Percentiles rank a stretch among this genome's conserved stretches.
Conservation (phyloP, 768 basidiomycete genomes). For the Clitopilus hobsonii region DNA sequence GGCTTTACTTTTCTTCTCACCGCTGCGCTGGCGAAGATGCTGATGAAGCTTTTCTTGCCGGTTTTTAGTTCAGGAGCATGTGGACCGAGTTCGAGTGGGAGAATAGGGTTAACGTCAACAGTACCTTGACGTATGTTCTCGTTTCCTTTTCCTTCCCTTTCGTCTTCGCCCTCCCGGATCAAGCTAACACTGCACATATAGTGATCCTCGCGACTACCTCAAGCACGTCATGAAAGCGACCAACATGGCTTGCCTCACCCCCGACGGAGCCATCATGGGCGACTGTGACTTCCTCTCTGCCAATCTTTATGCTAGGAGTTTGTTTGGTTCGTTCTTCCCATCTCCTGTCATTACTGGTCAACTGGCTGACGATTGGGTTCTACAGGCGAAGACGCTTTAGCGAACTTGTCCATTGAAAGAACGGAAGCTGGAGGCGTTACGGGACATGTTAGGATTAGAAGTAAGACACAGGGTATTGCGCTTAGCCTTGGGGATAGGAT, state of each 20-base stretch:
- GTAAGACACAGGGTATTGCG: conserved; percentile 97
- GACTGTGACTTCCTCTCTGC: conserved; percentile 97
- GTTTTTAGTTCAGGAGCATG: conserved; percentile 86
- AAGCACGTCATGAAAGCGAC: conserved; percentile 94
- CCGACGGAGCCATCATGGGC: conserved; percentile 90
- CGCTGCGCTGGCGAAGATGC: neutral
- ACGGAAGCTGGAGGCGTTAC: conserved; percentile 77
- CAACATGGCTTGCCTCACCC: conserved; percentile 96
- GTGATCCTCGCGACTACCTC: conserved; percentile 85
- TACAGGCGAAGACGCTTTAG: conserved; percentile 90
- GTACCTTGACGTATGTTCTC: conserved; percentile 65
- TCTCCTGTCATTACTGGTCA: neutral
- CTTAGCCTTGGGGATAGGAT: conserved; percentile 90
- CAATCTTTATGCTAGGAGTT: conserved; percentile 91
- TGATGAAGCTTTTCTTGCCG: neutral
- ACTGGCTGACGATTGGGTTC: neutral
- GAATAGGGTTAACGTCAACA: conserved; percentile 94
- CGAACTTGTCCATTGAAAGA: conserved; percentile 90
- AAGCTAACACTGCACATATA: conserved; percentile 19
- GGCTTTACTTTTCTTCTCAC: conserved; percentile 10
- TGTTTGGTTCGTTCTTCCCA: conserved; percentile 60
- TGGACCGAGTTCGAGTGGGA: conserved; percentile 99
- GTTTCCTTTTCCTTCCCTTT: conserved; percentile 5
- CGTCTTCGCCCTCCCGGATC: too few relatives aligned
- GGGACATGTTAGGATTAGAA: conserved; percentile 93